A percentile compares a stretch with the other conserved stretches of the same genome.
These are phyloP conservation scores for Escallonia rubra DNA, from an alignment of 129 eudicot species.

Conservation along the genomic window DNA sequence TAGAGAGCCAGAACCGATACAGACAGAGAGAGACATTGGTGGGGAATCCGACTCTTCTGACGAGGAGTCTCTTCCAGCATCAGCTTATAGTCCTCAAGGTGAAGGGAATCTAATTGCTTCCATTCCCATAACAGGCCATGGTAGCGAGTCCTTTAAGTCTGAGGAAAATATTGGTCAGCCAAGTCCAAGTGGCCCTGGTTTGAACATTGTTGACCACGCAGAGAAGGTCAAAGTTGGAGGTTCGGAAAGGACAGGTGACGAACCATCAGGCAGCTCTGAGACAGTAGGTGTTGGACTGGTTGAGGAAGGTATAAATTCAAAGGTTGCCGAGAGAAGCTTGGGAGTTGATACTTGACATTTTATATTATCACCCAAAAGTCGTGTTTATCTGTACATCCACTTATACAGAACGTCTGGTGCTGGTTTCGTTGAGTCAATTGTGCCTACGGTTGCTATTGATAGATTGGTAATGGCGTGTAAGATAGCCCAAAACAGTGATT, in stretches of 20 bases:
- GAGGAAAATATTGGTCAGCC: constrained; percentile 10
- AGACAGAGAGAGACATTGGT: constrained; percentile 24
- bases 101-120: constrained; percentile 18
- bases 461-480: neutral
- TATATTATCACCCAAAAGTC: too few species aligned
- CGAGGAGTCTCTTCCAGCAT: constrained; percentile 41
- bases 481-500: neutral
- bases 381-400: too few species aligned
- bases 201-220: neutral
- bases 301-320: constrained; percentile 3
- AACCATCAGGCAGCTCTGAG: constrained; percentile 11
- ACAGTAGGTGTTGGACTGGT: constrained; percentile 2
- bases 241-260: neutral
- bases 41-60: constrained; percentile 46
- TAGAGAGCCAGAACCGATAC: constrained; percentile 19
- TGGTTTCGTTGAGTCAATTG: neutral
- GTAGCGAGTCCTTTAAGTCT: constrained; percentile 8
- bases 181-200: constrained; percentile 7
- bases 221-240: constrained; percentile 11
- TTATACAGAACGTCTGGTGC: constrained; percentile 11
- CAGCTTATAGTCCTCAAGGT: constrained; percentile 21
- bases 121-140: constrained; percentile 7
- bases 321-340: neutral
- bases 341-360: neutral
- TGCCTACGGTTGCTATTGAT: constrained; percentile 2